Base-by-base conservation (phyloP, 1,284 basidiomycete genomes). In the Ganoderma meredithae region DNA sequence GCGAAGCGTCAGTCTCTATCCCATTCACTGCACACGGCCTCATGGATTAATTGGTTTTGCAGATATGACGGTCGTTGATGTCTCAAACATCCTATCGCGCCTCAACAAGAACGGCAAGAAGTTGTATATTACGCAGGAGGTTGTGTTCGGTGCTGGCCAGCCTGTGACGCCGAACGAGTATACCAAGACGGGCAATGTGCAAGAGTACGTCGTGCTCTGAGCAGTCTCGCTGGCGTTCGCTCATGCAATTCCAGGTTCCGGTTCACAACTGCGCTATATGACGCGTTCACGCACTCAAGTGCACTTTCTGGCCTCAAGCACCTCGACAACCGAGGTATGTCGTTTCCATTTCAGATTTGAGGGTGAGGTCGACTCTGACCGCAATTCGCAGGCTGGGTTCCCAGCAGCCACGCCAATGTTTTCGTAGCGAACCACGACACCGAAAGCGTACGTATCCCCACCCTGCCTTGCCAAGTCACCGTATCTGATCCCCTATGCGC, bases 401-500 rank as follows among this genome's bases (percentile, higher is more conserved):
- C 85, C 0, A 83, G 88, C 5, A 78, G 77, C 0, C 74, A 78
- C 43, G 89, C 90, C 0, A 92, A 92, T 71, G 85, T 89, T 27
- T 91, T 92, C 70, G 88, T 92, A 5, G 82, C 85, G 0, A 90
- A 92, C 72, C 90, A 92, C 69, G 90, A 92, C 72, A 90, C 90
- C 0, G 90, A 92, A 76, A 79, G 90, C 44, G 89, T 89, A 69
- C 59, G 83, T 65, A 13, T 19, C 52, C 33, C 1, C 31, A 3
- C 49, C 17, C 55, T 17, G 55, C 61, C 44, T n/a, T 22, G n/a
- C 44, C 31, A 31, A 31, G 31, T 25, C 47, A 25, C 6, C 9
- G 4, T 13, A 10, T 27, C 47, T 4, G 3, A 3, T 3, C 47
- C 15, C 8, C 22, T 41, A 10, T 3, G 22, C 36, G 33, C 8